These are phyloP conservation scores for Nannochloris sp. DNA, from an alignment of 139 green algal genomes.

Conservation along the genomic window DNA sequence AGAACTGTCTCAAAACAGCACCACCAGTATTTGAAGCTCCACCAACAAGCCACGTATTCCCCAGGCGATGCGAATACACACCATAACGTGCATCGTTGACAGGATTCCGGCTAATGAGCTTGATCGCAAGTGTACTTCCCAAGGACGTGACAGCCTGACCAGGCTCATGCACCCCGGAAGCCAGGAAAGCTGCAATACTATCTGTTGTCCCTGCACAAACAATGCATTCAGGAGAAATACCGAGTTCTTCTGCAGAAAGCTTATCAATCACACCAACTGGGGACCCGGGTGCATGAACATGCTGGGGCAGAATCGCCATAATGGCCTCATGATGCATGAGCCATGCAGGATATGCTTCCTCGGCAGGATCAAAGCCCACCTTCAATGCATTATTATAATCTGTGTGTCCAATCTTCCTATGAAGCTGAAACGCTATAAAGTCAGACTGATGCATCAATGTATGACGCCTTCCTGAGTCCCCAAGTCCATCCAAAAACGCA, in stretches of 20 bases:
- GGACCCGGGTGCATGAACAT: conserved; percentile 56
- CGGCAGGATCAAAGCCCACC: conserved; percentile 50
- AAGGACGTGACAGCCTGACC: conserved; percentile 79
- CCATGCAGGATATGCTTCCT: conserved; percentile 68
- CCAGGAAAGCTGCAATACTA: conserved; percentile 89
- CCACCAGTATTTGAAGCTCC: conserved; percentile 87
- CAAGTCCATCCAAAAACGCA: conserved; percentile 49
- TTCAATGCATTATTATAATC: conserved; percentile 97
- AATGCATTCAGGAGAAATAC: conserved; percentile 37
- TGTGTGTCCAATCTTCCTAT: conserved; percentile 35
- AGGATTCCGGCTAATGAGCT: conserved; percentile 68
- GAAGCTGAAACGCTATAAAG: conserved; percentile 61
- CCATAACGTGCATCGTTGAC: conserved; percentile 80
- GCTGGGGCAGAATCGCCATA: conserved; percentile 31
- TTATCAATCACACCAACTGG: conserved; percentile 39
- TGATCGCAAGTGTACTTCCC: conserved; percentile 85
- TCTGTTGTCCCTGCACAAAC: conserved; percentile 57
- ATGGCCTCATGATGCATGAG: conserved; percentile 36
- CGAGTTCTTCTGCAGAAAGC: conserved; percentile 18
- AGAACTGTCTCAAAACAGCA: conserved; percentile 69
- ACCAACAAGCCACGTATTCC: conserved; percentile 81
- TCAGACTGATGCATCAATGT: conserved; percentile 71
- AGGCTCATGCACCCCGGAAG: conserved; percentile 44
- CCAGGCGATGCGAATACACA: conserved; percentile 89
- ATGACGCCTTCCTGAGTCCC: conserved; percentile 15